These are phyloP conservation scores for Salix brachista DNA, from an alignment of 345 rosid species.

Conservation along the genomic window DNA sequence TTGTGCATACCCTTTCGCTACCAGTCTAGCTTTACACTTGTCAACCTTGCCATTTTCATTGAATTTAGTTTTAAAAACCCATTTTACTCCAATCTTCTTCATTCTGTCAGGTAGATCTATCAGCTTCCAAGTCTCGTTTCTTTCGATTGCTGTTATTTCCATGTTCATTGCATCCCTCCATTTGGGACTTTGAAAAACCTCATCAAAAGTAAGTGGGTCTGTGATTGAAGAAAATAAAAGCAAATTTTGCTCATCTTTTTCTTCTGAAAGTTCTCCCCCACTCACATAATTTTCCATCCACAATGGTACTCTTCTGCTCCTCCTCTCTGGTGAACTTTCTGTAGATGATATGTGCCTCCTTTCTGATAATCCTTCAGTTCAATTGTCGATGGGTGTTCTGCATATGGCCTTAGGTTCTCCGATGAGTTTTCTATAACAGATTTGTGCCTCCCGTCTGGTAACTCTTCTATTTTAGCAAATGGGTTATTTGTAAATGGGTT, in stretches of 20 bases:
- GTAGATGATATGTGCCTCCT: too few species aligned
- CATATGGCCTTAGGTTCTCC: too few species aligned
- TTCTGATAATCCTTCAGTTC: too few species aligned
- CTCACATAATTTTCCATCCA: too few species aligned
- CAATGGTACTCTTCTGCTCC: neutral
- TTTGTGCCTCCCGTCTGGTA: too few species aligned
- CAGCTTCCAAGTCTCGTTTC: neutral
- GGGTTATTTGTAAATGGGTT: too few species aligned
- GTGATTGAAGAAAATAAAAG: neutral
- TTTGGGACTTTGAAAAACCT: neutral
- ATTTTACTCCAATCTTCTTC: neutral
- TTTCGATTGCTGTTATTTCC: slow-evolving; percentile 1
- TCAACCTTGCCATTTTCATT: slow-evolving; percentile 2
- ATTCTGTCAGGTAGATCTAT: neutral
- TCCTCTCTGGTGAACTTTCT: neutral
- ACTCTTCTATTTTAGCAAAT: too few species aligned
- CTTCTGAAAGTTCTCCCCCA: neutral
- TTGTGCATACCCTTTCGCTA: neutral
- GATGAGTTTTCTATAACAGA: too few species aligned
- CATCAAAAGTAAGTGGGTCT: neutral
- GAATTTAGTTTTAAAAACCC: slow-evolving; percentile 12
- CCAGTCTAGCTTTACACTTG: neutral
- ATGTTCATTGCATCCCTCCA: neutral
- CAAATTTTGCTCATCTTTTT: neutral
- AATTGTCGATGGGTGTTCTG: too few species aligned